phyloP scores from a whole-genome alignment of 2,329 filamentous ascomycete genomes.

The Monosporascus sp. region DNA sequence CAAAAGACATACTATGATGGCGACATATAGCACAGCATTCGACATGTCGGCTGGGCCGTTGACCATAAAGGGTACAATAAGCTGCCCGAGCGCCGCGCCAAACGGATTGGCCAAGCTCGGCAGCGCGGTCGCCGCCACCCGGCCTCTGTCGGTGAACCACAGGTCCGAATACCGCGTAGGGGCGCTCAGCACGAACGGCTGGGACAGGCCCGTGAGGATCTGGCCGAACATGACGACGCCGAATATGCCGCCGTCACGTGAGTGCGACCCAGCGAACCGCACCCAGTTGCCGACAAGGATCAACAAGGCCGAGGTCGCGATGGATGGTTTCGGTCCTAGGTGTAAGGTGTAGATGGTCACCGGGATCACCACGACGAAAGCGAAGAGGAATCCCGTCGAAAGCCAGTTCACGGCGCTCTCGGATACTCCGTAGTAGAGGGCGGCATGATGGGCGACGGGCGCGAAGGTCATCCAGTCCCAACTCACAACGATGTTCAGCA shows the following conservation, averaged over 20 bases:
- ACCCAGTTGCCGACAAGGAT: conserved; percentile 87
- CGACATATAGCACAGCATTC: conserved; percentile 76
- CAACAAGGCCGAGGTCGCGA: conserved; percentile 67
- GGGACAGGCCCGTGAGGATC: conserved; percentile 80
- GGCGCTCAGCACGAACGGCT: conserved; percentile 86
- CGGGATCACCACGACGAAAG: conserved; percentile 72
- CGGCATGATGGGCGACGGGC: conserved; percentile 69
- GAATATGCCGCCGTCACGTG: conserved; percentile 56
- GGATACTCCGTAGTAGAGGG: conserved; percentile 69
- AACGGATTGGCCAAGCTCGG: conserved; percentile 85
- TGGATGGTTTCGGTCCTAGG: conserved; percentile 71
- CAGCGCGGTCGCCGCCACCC: conserved; percentile 82
- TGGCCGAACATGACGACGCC: conserved; percentile 85
- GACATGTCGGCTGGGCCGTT: conserved; percentile 61
- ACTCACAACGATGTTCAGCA: conserved; percentile 88
- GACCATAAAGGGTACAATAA: conserved; percentile 78
- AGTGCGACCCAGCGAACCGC: conserved; percentile 66
- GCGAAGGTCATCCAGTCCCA: conserved; percentile 98
- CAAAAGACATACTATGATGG: conserved; percentile 63
- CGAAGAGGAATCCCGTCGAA: conserved; percentile 79
- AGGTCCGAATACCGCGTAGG: conserved; percentile 89
- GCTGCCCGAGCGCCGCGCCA: conserved; percentile 81
- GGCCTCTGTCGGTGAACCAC: conserved; percentile 84
- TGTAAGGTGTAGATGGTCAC: conserved; percentile 73
- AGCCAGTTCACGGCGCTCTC: conserved; percentile 88